Base-by-base conservation (phyloP, 768 basidiomycete species). In the Stropharia rugosoannulata region DNA sequence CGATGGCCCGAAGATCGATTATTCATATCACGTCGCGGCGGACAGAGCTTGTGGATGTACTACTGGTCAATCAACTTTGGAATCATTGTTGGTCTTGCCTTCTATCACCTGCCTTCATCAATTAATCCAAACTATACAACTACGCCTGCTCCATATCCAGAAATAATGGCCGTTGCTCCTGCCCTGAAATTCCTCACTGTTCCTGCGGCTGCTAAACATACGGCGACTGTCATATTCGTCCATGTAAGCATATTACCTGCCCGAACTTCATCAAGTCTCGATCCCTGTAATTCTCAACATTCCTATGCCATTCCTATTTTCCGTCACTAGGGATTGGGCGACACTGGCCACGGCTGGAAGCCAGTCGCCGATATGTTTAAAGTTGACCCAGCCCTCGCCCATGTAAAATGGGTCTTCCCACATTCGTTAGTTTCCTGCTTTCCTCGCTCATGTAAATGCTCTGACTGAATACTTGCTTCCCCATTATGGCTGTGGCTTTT, bases 351-450 rank as follows among this genome's bases (percentile, higher is more conserved):
- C 60, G 92, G 93, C 29, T 92, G 89, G 90, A 72, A 83, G 59
- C 86, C 87, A 10, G 83, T 94, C 36, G 89, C 89, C 19, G 79
- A 85, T 54, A 81, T 82, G 78, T 80, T 95, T 63, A 76, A 78
- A 59, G 49, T 50, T 1, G 79, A 85, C 58, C 66, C 78, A 36
- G 75, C 67, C 9, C 74, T 94, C 32, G 75, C 80, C 11, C 88
- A 95, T 66, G 76, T 95, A 57, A 95, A 95, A 77, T 98, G 93
- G 91, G 74, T 97, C 43, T 75, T 97, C 22, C 93, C 93, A 16
- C 85, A 92, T 69, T 87, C 90, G 79, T 89, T 75, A 74, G 84
- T 75, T 43, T 56, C 49, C 49, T 3, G 48, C 51, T 22, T 51
- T 45, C 56, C 25, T 39, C 49, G n/a, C 46, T 18, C 22, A 18